Percentiles rank a stretch among this genome's conserved stretches.
These are phyloP conservation scores for Claviceps sp. DNA, from an alignment of 2,329 filamentous ascomycete genomes.

Conservation along the genomic window DNA sequence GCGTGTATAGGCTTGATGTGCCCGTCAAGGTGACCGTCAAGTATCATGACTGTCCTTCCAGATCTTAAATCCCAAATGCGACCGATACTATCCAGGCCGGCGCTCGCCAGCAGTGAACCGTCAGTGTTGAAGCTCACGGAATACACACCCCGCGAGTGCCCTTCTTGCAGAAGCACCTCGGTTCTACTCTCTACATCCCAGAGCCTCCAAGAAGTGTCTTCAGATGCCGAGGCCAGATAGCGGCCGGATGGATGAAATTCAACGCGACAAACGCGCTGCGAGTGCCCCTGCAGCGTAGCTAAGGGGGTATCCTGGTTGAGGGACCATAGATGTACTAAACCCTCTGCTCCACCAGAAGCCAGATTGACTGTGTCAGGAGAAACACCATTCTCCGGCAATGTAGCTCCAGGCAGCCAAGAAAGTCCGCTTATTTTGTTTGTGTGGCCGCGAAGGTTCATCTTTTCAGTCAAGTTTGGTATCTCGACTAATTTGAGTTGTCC, in stretches of 20 bases:
- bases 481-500: constrained; percentile 78
- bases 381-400: constrained; percentile 55
- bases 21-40: constrained; percentile 72
- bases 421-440: constrained; percentile 82
- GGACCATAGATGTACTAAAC: constrained; percentile 81
- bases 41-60: constrained; percentile 86
- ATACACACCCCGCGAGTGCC: constrained; percentile 88
- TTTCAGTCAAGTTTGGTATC: constrained; percentile 70
- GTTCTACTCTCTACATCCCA: constrained; percentile 85
- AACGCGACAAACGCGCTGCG: constrained; percentile 74
- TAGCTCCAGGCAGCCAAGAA: constrained; percentile 78
- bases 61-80: constrained; percentile 91
- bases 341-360: constrained; percentile 81
- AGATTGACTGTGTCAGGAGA: constrained; percentile 67
- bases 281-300: constrained; percentile 70
- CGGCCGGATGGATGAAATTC: constrained; percentile 89
- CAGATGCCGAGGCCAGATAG: constrained; percentile 85
- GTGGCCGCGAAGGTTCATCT: constrained; percentile 65
- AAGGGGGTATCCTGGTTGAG: constrained; percentile 75
- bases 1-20: constrained; percentile 86
- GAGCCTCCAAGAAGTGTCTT: constrained; percentile 91
- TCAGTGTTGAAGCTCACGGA: constrained; percentile 81
- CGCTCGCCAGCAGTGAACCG: constrained; percentile 79
- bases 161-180: constrained; percentile 81
- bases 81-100: constrained; percentile 88